phyloP scores from a whole-genome alignment of 2,329 filamentous ascomycete species.

The Monosporascus sp. region DNA sequence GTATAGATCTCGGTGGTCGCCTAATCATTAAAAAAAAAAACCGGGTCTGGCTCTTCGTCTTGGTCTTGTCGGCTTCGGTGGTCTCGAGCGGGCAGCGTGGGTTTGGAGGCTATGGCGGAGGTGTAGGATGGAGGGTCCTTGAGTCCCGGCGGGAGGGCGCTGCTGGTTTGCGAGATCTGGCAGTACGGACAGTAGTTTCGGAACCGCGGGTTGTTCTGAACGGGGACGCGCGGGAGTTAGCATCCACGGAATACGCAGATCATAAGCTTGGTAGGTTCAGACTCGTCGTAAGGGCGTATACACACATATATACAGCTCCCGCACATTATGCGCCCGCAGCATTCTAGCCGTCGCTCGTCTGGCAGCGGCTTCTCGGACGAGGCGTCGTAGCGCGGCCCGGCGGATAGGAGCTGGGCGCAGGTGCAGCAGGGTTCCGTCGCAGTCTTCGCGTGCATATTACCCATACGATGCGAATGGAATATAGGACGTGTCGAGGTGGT shows the following conservation, averaged over 20 bases:
- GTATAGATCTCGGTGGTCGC: too few relatives aligned
- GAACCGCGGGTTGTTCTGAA: slow-evolving; percentile 61
- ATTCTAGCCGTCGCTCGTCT: slow-evolving; percentile 57
- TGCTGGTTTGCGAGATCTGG: slow-evolving; percentile 57
- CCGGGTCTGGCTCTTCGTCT: not conserved
- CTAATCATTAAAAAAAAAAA: too few relatives aligned
- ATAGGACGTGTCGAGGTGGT: too few relatives aligned
- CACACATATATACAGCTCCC: slow-evolving; percentile 54
- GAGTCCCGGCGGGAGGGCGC: slow-evolving; percentile 55
- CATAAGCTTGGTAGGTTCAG: too few relatives aligned
- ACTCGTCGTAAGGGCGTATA: not conserved
- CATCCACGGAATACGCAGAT: not conserved
- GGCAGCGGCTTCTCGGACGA: slow-evolving; percentile 55
- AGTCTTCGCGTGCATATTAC: not conserved
- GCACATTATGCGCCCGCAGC: slow-evolving; percentile 69
- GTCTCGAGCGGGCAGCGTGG: slow-evolving; percentile 8
- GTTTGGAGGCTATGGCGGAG: slow-evolving; percentile 28
- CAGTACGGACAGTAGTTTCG: slow-evolving; percentile 67
- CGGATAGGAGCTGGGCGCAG: slow-evolving; percentile 58
- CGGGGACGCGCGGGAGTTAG: slow-evolving; percentile 7
- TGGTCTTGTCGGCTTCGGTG: not conserved
- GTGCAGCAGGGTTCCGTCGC: slow-evolving; percentile 57
- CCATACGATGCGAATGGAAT: too few relatives aligned
- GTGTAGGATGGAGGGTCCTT: slow-evolving; percentile 65
- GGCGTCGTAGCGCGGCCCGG: slow-evolving; percentile 43